Evolutionary conservation across 495 filamentous ascomycete species (phyloP), one percentile per base, ranked within the genome.

Genomic region (Tuber magnatum): DNA sequence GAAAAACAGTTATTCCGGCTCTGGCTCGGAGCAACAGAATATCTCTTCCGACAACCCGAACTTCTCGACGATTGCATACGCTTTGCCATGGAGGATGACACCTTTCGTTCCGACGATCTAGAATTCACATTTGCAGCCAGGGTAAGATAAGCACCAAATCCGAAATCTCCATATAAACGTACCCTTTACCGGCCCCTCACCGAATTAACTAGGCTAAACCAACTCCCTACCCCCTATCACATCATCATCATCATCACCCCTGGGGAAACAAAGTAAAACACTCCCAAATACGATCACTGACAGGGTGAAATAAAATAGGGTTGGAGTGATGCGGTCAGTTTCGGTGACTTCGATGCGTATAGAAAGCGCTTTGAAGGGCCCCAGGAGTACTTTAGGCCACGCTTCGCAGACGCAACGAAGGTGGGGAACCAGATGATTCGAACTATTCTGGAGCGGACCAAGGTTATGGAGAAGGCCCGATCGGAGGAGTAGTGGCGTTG

Each of bases 341-440:
- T 97, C 69, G 92, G 94, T 1, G 91, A 97, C 83, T 97, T 98
- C 81, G 90, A 96, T 74, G 91, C 90, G 40, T 99, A 97, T 86
- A 87, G 90, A 72, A 90, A 94, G 85, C 88, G 94, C 73, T 99
- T 99, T 80, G 89, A 94, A 81, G 88, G 89, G 75, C 96, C 94
- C 76, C 93, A 97, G 83, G 85, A 85, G 80, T 98, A 97, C 86
- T 99, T 99, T 85, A 89, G 92, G 83, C 92, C 92, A 8, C 86
- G 94, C 70, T 97, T 98, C 83, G 86, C 88, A 1, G 94, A 94
- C 78, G 94, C 95, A 10, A 91, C 89, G 38, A 90, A 87, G 81
- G 85, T 99, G 35, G 95, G 95, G 7, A 97, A 98, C 81, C 91
- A 94, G 80, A 99, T 99, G 95, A 97, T 98, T 84, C 92, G 90